Evolutionary conservation across 208 protist species (phyloP).

Genomic region (Trypanosomatidae sp.): DNA sequence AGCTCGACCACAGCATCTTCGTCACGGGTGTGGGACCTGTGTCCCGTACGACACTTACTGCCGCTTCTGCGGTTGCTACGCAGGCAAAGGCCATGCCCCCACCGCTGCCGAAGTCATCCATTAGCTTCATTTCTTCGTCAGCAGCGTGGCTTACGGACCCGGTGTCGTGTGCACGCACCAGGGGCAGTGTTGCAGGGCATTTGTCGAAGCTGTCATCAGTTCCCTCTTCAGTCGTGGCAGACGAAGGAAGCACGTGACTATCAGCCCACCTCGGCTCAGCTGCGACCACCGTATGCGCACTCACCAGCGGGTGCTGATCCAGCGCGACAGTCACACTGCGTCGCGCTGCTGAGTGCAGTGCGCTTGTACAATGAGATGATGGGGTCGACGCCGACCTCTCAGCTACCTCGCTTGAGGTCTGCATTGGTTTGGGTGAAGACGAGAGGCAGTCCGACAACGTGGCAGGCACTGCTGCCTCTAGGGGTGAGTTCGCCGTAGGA

Average conservation of each 20-base stretch:
- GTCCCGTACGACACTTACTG: background rate
- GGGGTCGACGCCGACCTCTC: background rate
- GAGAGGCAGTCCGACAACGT: background rate
- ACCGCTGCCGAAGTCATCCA: background rate
- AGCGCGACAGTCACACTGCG: slow-evolving; percentile 18
- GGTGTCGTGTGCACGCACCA: background rate
- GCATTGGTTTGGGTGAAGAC: background rate
- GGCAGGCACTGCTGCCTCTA: background rate
- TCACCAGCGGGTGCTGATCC: slow-evolving; percentile 6
- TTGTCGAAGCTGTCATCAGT: background rate
- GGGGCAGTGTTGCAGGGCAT: background rate
- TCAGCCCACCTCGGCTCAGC: background rate
- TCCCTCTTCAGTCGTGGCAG: background rate
- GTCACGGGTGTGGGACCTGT: background rate
- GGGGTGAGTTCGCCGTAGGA: background rate
- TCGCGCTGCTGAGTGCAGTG: background rate
- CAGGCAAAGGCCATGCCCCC: no score
- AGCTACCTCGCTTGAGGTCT: background rate
- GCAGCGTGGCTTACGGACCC: background rate
- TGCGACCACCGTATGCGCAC: no score
- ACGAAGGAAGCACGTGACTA: background rate
- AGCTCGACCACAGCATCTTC: background rate
- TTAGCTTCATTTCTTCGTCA: slow-evolving; percentile 17
- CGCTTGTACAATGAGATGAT: background rate
- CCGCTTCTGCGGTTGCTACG: background rate